Conservation (phyloP, 257 asterid genomes). For the Scutellaria galericulata region DNA sequence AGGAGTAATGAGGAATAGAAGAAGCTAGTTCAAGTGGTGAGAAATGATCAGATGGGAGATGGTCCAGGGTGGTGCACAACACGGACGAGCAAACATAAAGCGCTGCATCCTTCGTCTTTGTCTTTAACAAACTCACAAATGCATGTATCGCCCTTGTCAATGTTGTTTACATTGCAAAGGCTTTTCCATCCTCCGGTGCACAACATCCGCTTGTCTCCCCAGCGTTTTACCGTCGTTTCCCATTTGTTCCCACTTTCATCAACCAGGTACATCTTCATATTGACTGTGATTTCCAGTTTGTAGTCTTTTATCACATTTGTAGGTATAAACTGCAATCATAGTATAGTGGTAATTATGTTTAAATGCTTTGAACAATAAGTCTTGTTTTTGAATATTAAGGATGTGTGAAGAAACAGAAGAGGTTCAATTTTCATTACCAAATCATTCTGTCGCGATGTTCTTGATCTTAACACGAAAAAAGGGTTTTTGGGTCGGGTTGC, state of each 20-base stretch:
- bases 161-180: slow-evolving; percentile 37
- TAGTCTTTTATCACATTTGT: slow-evolving; percentile 29
- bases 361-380: no score
- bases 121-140: slow-evolving; percentile 44
- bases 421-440: slow-evolving; percentile 35
- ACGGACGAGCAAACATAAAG: slow-evolving; percentile 22
- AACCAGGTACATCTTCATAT: slow-evolving; percentile 11
- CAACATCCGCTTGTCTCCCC: slow-evolving; percentile 48
- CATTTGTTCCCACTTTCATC: slow-evolving; percentile 41
- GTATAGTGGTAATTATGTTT: no score
- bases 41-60: background rate
- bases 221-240: slow-evolving; percentile 19
- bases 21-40: background rate
- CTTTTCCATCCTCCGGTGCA: slow-evolving; percentile 46
- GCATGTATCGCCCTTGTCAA: slow-evolving; percentile 23
- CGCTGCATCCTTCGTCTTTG: no score
- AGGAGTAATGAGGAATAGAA: background rate
- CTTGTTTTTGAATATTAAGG: no score
- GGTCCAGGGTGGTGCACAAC: background rate
- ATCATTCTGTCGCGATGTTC: slow-evolving; percentile 16
- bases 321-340: slow-evolving; percentile 45
- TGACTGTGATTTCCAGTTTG: slow-evolving; percentile 3
- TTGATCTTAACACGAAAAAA: slow-evolving; percentile 40
- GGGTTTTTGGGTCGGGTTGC: slow-evolving; percentile 38
- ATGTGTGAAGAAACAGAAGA: background rate